Evolutionary conservation across 495 filamentous ascomycete genomes (phyloP).

Genomic region (Daldinia vernicosa): DNA sequence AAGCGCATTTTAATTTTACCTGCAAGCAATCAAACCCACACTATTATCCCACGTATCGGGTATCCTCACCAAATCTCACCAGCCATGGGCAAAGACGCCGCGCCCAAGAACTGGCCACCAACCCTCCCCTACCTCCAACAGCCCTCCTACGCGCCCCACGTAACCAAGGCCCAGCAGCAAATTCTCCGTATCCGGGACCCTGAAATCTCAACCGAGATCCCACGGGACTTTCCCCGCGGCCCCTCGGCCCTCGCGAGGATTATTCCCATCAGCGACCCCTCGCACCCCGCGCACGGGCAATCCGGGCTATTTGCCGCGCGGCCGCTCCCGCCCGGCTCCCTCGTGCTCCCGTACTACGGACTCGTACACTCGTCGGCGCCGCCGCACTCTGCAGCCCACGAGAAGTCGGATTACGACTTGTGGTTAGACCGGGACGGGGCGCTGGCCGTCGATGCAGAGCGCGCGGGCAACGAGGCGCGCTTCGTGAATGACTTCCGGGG

Average conservation of each 20-base stretch:
- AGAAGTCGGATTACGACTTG: slow-evolving; percentile 71
- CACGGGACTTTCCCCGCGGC: slow-evolving; percentile 48
- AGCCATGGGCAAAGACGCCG: slow-evolving; percentile 38
- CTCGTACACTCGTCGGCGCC: slow-evolving; percentile 60
- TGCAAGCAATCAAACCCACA: background rate
- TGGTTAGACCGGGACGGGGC: slow-evolving; percentile 65
- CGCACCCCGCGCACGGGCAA: slow-evolving; percentile 72
- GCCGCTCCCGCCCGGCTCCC: slow-evolving; percentile 62
- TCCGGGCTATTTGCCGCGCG: slow-evolving; percentile 70
- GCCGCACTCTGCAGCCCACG: slow-evolving; percentile 48
- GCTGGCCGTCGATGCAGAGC: slow-evolving; percentile 70
- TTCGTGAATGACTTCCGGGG: slow-evolving; percentile 82
- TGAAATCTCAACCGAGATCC: slow-evolving; percentile 45
- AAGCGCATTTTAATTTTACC: background rate
- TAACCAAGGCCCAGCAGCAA: slow-evolving; percentile 51
- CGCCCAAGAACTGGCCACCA: slow-evolving; percentile 67
- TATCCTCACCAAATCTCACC: background rate
- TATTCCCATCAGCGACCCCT: slow-evolving; percentile 57
- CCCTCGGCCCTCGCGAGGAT: slow-evolving; percentile 64
- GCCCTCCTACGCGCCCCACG: slow-evolving; percentile 59
- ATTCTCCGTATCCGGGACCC: slow-evolving; percentile 49
- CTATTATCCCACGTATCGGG: background rate
- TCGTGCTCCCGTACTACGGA: slow-evolving; percentile 74
- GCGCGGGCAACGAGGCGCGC: slow-evolving; percentile 71
- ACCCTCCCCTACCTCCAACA: slow-evolving; percentile 61